Evolutionary conservation across 2,329 filamentous ascomycete genomes (phyloP), one percentile per base, ranked within the genome.

Genomic region (Fusarium caatingaense): DNA sequence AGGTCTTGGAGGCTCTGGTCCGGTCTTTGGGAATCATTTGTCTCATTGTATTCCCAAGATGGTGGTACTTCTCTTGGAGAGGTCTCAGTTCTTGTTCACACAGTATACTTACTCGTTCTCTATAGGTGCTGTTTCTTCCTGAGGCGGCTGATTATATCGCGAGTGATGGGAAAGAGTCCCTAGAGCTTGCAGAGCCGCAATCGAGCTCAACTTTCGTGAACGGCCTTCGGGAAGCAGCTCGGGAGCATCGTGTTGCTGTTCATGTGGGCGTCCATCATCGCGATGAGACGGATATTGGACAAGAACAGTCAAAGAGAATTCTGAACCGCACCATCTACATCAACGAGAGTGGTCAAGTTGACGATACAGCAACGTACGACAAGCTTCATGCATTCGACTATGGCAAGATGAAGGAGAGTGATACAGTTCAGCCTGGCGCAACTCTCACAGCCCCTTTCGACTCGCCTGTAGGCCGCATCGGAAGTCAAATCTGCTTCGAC

Each of bases 101-200:
- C 58, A 56, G 71, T 73, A 64, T 74, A 73, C 72, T 72, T 65
- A 73, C 20, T 15, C 50, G 15, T 42, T 18, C 11, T 25, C 67
- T 92, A 16, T 60, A 66, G 88, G 89, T 92, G 20, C 87, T 98
- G 51, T 98, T 98, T 82, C 90, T 98, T 56, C 95, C 95, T 15
- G 95, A 98, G 85, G 95, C 95, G 25, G 89, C 89, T 60, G 94
- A 97, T 82, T 98, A 97, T 83, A 94, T 98, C 74, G 91, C 89
- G 21, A 84, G 86, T 3, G 90, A 89, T 1, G 84, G 90, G 4
- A 79, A 87, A 13, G 90, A 94, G 74, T 92, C 91, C 0, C 81
- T 94, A 11, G 85, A 88, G 7, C 89, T 98, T 12, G 93, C 89
- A 68, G 87, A 86, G 61, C 86, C 93, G 5, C 87, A 91, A 41